phyloP scores from a whole-genome alignment of 2,329 filamentous ascomycete species.

The Ramularia endophylla region DNA sequence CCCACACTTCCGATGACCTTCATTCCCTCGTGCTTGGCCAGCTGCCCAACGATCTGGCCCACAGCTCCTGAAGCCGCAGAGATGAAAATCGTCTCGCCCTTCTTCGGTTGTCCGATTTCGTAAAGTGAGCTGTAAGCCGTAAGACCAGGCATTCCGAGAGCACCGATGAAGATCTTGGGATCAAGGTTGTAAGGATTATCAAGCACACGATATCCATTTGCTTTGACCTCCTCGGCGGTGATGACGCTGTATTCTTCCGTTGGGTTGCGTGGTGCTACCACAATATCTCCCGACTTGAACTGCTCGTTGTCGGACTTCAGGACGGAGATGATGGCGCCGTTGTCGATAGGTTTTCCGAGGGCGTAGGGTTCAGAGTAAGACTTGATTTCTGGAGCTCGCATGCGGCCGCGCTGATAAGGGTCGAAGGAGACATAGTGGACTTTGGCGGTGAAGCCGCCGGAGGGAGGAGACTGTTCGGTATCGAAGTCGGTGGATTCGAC shows the following conservation, averaged over 20 bases:
- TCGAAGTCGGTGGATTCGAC: slow-evolving; percentile 66
- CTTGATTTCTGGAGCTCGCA: slow-evolving; percentile 59
- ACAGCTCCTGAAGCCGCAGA: slow-evolving; percentile 75
- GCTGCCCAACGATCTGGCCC: slow-evolving; percentile 74
- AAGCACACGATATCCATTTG: slow-evolving; percentile 45
- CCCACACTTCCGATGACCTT: slow-evolving; percentile 76
- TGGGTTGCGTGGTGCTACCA: slow-evolving; percentile 40
- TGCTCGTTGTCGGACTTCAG: slow-evolving; percentile 60
- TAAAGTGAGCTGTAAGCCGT: slow-evolving; percentile 71
- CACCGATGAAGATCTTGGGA: slow-evolving; percentile 62
- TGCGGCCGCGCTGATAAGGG: slow-evolving; percentile 76
- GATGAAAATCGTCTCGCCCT: slow-evolving; percentile 77
- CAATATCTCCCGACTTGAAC: slow-evolving; percentile 62
- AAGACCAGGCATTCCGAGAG: slow-evolving; percentile 71
- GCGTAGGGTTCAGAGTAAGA: slow-evolving; percentile 64
- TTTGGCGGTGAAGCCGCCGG: slow-evolving; percentile 64
- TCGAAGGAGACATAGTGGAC: slow-evolving; percentile 72
- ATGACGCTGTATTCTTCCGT: slow-evolving; percentile 59
- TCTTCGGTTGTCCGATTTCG: slow-evolving; percentile 67
- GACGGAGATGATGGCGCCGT: slow-evolving; percentile 60
- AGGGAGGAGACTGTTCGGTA: slow-evolving; percentile 50
- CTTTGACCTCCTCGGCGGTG: slow-evolving; percentile 35
- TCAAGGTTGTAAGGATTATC: slow-evolving; percentile 66
- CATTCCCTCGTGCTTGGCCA: slow-evolving; percentile 75
- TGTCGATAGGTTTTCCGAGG: slow-evolving; percentile 59